A percentile compares a stretch with the other conserved stretches of the same genome.
phyloP scores from a whole-genome alignment of 78 protist genomes.

The Dictyostelium capitatum region DNA sequence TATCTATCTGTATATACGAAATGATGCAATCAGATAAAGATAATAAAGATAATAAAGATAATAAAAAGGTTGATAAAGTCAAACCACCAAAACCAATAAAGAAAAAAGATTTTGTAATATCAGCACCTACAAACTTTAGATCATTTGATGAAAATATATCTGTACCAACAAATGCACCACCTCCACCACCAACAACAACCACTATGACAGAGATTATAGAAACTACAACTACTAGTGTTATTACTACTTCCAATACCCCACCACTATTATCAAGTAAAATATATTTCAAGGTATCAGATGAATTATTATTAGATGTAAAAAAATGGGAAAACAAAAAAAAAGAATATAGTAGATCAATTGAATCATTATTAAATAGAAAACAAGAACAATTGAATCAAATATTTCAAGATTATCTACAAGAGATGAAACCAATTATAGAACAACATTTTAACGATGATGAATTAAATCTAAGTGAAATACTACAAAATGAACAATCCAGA shows the following conservation, averaged over 20 bases:
- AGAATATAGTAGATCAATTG: slow-evolving; percentile 13
- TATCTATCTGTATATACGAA: neutral
- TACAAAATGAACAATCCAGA: slow-evolving; percentile 10
- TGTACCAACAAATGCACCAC: neutral
- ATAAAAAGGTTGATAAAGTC: neutral
- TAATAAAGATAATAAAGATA: slow-evolving; percentile 12
- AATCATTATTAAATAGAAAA: slow-evolving; percentile 25
- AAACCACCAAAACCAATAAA: slow-evolving; percentile 19
- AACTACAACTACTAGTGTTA: neutral
- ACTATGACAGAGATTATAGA: neutral
- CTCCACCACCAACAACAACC: neutral
- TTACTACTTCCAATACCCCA: neutral
- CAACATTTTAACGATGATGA: slow-evolving; percentile 24
- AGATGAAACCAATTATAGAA: slow-evolving; percentile 46
- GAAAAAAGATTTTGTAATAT: slow-evolving; percentile 37
- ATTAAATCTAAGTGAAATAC: neutral
- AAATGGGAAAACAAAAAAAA: slow-evolving; percentile 52
- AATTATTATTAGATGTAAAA: slow-evolving; percentile 45
- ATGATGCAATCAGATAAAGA: slow-evolving; percentile 28
- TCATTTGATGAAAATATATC: neutral
- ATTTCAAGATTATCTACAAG: slow-evolving; percentile 29
- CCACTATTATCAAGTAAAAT: slow-evolving; percentile 22
- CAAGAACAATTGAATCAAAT: slow-evolving; percentile 8
- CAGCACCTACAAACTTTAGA: slow-evolving; percentile 54
- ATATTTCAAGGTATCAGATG: slow-evolving; percentile 51